Base-by-base conservation (phyloP, 2,329 filamentous ascomycete genomes). In the Rhinocladiella similis region DNA sequence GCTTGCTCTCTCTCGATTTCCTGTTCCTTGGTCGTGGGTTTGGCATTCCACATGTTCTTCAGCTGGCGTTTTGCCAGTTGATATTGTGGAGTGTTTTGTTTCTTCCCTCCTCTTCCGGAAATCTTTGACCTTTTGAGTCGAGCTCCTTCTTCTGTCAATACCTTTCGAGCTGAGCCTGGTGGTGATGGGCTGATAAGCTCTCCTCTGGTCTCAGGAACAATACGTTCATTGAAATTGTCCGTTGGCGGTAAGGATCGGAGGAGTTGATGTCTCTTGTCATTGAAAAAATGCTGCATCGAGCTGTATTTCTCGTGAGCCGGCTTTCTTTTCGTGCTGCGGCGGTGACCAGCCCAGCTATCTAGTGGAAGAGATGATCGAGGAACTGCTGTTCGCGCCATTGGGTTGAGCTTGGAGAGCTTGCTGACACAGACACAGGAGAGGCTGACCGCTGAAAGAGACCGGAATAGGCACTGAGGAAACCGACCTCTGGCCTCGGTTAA, bases 221-320 rank as follows among this genome's bases (percentile, higher is more conserved):
- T n/a, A n/a, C 50, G 49, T 5, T 14, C 19, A 36, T 36, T 22
- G 50, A 57, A 53, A 20, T 14, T 41, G 48, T 36, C 25, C n/a
- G 16, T 35, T 19, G 10, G 10, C 14, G 43, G 36, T n/a, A 22
- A 16, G 18, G 42, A 45, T 25, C 36, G 16, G 41, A 43, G 19
- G 14, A 43, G 38, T 20, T 43, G 18, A 14, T 18, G 50, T 53
- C 50, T 27, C 39, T 50, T 48, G n/a, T 42, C 20, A 22, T 57
- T 50, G 54, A 53, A 57, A 38, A 57, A 53, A n/a, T 49, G 43
- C 45, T 53, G 14, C 16, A 53, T 43, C 6, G 43, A 43, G 6
- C 16, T 6, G 38, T 49, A 49, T 19, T 20, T 48, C 18, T 49
- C 19, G 46, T 53, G 45, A 19, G 53, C 43, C 14, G 49, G 39